phyloP scores from a whole-genome alignment of 176 grass and related monocot species.

The Rhynchospora tenuis region DNA sequence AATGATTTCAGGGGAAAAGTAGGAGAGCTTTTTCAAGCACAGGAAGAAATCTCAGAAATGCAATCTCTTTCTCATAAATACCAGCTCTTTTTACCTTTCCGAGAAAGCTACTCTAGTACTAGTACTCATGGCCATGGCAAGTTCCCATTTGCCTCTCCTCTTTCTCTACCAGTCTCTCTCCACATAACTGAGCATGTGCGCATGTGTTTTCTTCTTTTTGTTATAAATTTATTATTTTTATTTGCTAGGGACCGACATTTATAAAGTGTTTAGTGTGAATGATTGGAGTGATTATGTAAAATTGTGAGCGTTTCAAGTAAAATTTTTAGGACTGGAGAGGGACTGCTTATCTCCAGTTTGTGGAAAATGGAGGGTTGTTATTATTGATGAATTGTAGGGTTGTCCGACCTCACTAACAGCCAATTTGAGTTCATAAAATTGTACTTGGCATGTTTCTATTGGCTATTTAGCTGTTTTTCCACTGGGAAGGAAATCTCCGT shows the following conservation, averaged over 20 bases:
- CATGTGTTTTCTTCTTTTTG: not conserved
- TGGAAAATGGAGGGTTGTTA: not conserved
- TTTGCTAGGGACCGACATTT: not conserved
- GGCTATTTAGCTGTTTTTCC: not conserved
- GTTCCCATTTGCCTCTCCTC: not conserved
- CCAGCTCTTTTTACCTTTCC: slow-evolving; percentile 1
- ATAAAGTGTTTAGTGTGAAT: not conserved
- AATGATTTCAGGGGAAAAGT: slow-evolving; percentile 23
- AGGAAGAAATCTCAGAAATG: not conserved
- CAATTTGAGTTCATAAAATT: not conserved
- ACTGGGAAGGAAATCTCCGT: too few species aligned
- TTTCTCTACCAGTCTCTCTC: not conserved
- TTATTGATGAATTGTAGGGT: not conserved
- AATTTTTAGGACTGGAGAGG: not conserved
- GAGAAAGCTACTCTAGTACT: not conserved
- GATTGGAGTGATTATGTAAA: not conserved
- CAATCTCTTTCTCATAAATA: not conserved
- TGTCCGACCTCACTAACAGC: not conserved
- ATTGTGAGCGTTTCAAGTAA: not conserved
- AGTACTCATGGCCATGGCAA: not conserved
- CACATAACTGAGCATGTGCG: not conserved
- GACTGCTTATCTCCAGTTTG: not conserved
- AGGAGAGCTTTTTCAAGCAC: not conserved
- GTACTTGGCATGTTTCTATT: not conserved
- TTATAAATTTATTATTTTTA: not conserved